Conservation (phyloP, 352 stramenopile species). For the Phytophthora multivora region DNA sequence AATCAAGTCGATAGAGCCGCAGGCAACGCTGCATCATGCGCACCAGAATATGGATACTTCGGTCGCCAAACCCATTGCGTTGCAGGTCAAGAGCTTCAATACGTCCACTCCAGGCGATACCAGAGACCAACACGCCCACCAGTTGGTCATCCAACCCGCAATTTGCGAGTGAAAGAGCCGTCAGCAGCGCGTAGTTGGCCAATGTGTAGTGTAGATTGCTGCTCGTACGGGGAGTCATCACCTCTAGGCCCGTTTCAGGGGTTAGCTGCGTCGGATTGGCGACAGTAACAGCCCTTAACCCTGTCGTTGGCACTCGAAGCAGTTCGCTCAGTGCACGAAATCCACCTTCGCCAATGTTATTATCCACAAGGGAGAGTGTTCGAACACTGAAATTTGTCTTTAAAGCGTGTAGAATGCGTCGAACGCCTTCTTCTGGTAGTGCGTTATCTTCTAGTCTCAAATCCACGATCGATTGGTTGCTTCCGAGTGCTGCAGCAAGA, state of each 20-base stretch:
- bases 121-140: constrained; percentile 45
- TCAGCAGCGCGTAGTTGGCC: constrained; percentile 38
- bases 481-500: constrained; percentile 31
- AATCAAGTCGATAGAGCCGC: constrained; percentile 36
- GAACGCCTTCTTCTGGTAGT: constrained; percentile 34
- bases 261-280: constrained; percentile 39
- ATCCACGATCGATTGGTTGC: constrained; percentile 37
- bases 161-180: constrained; percentile 38
- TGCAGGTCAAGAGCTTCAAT: constrained; percentile 42
- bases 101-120: constrained; percentile 43
- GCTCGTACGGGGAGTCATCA: constrained; percentile 24
- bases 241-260: constrained; percentile 20
- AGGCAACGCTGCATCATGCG: constrained; percentile 43
- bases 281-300: constrained; percentile 27
- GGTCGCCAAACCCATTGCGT: constrained; percentile 41
- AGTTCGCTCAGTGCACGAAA: constrained; percentile 39
- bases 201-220: constrained; percentile 41
- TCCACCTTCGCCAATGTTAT: constrained; percentile 40
- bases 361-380: constrained; percentile 34
- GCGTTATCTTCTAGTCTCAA: constrained; percentile 49
- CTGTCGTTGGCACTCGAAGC: constrained; percentile 26
- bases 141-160: constrained; percentile 42
- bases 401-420: constrained; percentile 36
- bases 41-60: constrained; percentile 29
- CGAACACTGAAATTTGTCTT: constrained; percentile 30